Evolutionary conservation across 345 rosid species (phyloP).

Genomic region (Alliaria petiolata): DNA sequence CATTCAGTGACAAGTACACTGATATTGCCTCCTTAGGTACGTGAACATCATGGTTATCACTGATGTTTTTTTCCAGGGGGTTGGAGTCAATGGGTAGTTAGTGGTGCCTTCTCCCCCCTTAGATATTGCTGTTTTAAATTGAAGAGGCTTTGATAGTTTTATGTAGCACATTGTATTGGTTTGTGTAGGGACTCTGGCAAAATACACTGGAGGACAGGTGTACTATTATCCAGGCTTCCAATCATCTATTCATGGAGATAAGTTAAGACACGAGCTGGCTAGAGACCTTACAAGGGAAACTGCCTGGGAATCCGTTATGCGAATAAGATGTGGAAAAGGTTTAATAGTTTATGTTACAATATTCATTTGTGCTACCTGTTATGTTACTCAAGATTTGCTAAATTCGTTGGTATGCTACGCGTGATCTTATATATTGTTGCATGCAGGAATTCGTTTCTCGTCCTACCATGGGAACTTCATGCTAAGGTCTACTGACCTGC

Average conservation of each 20-base stretch:
- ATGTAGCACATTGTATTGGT: constrained; percentile 3
- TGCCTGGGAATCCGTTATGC: constrained; percentile 99
- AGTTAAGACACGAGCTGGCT: constrained; percentile 77
- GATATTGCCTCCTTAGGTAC: constrained; percentile 96
- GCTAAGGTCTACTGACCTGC: constrained; percentile 89
- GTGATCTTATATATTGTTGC: constrained; percentile 27
- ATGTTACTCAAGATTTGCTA: constrained; percentile 6
- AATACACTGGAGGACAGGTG: constrained; percentile 97
- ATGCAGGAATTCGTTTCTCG: constrained; percentile 84
- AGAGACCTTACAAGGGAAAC: constrained; percentile 99
- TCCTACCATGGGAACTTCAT: constrained; percentile 98
- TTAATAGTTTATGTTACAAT: constrained; percentile 8
- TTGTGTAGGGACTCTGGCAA: constrained; percentile 75
- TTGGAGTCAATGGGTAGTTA: constrained; percentile 10
- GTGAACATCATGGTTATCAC: constrained; percentile 5
- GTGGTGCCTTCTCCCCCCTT: neutral
- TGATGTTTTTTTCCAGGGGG: neutral
- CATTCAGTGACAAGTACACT: constrained; percentile 85
- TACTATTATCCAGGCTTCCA: constrained; percentile 89
- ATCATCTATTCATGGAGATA: constrained; percentile 68
- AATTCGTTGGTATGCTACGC: constrained; percentile 13
- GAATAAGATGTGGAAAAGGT: constrained; percentile 99
- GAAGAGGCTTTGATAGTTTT: neutral
- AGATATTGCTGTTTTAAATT: neutral
- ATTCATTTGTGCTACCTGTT: neutral